Base-by-base conservation (phyloP, 768 basidiomycete species). In the Paxillus rubicundulus region DNA sequence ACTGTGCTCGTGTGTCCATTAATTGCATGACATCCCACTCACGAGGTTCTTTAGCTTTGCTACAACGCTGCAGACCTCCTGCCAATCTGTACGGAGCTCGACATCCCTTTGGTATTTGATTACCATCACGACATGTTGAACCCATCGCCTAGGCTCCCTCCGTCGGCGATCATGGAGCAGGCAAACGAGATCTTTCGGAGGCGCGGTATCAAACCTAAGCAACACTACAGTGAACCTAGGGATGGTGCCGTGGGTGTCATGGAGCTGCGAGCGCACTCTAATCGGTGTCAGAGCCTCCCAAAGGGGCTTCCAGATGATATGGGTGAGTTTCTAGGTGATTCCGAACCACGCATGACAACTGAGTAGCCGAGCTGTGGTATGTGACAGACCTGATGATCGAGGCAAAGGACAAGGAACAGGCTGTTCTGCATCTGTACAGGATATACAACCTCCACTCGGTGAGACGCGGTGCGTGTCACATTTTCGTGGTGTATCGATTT, bases 351-450 rank as follows among this genome's bases (percentile, higher is more conserved):
- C 5, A 33, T 33, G 33, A 13, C 32, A 18, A 4, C 42, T 5
- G 5, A 18, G 43, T n/a, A 9, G 21, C 8, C 47, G 24, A 13
- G 46, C 20, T n/a, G 56, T 27, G 13, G 3, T 20, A 3, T 18
- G 17, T 12, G 37, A 61, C 77, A 63, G 92, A 95, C 71, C 63
- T 95, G 58, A 93, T 95, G 92, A 92, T 94, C 53, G 92, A 95
- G 76, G 91, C 91, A 3, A 92, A 93, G 67, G 90, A 89, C 68
- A 90, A 94, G 71, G 94, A 96, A 66, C 94, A 95, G 65, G 94
- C 93, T 2, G 93, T 97, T 5, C 78, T 97, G 51, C 84, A 95
- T 55, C 63, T 96, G 41, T 85, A 91, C 64, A 68, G 92, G 52
- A 84, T 89, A 28, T 96, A 97, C 60, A 75, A 73, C 42, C 66